Evolutionary conservation across 805 yeast species (phyloP).

Genomic region (Lipomyces orientalis): DNA sequence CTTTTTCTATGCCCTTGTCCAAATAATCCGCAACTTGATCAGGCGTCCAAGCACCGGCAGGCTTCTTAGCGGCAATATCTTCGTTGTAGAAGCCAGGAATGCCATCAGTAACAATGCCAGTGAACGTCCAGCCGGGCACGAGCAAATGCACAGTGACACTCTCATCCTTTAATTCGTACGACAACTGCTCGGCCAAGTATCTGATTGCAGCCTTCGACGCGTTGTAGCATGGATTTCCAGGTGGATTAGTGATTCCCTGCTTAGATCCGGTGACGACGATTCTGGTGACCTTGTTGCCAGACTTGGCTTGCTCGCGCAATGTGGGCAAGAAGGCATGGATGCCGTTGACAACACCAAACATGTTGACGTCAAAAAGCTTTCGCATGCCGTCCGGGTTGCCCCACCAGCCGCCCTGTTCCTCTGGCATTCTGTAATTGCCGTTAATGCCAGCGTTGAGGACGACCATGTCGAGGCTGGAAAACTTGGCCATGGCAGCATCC

Average conservation of each 20-base stretch:
- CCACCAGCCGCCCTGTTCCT: slow-evolving; percentile 36
- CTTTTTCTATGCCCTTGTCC: slow-evolving; percentile 34
- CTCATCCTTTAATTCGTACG: slow-evolving; percentile 38
- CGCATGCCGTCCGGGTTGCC: slow-evolving; percentile 37
- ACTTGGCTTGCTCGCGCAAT: slow-evolving; percentile 30
- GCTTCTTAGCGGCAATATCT: slow-evolving; percentile 32
- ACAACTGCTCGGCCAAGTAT: slow-evolving; percentile 48
- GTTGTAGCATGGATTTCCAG: slow-evolving; percentile 64
- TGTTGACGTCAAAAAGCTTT: slow-evolving; percentile 38
- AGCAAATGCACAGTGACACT: slow-evolving; percentile 38
- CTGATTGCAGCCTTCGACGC: slow-evolving; percentile 62
- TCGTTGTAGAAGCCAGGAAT: slow-evolving; percentile 25
- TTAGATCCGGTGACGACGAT: slow-evolving; percentile 42
- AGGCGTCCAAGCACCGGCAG: slow-evolving; percentile 43
- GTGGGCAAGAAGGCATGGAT: slow-evolving; percentile 39
- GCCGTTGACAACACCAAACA: slow-evolving; percentile 42
- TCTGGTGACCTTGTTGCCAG: slow-evolving; percentile 21
- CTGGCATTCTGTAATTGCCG: slow-evolving; percentile 32
- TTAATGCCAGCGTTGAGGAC: slow-evolving; percentile 41
- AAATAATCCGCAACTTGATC: slow-evolving; percentile 41
- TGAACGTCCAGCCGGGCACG: slow-evolving; percentile 43
- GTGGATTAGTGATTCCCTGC: slow-evolving; percentile 47
- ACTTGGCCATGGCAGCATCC: slow-evolving; percentile 36
- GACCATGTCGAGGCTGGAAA: slow-evolving; percentile 37
- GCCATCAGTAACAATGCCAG: slow-evolving; percentile 37